phyloP scores from a whole-genome alignment of 805 yeast genomes.

The Candida jianshihensis region DNA sequence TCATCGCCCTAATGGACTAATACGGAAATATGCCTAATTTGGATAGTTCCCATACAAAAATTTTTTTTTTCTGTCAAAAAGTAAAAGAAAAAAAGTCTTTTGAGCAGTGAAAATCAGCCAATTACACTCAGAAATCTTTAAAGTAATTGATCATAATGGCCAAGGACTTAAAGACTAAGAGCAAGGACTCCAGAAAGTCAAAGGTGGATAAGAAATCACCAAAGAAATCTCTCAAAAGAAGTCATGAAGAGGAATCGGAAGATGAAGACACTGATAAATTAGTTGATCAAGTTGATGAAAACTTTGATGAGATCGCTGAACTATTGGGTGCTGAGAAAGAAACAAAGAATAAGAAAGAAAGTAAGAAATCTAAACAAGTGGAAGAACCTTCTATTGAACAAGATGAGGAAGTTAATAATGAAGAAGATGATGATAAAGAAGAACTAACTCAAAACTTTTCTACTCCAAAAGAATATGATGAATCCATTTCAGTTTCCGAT shows the following conservation, averaged over 20 bases:
- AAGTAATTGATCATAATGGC: too few species aligned
- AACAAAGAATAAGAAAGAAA: conserved; percentile 10
- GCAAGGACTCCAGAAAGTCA: conserved; percentile 1
- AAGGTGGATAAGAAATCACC: conserved; percentile 4
- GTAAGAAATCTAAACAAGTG: conserved; percentile 14
- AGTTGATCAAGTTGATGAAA: conserved; percentile 49
- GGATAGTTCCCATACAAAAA: too few species aligned
- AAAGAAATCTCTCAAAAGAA: conserved; percentile 21
- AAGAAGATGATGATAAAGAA: conserved; percentile 15
- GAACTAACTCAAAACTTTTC: conserved; percentile 6
- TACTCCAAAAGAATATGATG: conserved; percentile 1
- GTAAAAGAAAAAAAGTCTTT: too few species aligned
- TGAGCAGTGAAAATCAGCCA: too few species aligned
- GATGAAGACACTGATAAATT: conserved; percentile 33
- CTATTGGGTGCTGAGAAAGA: conserved; percentile 40
- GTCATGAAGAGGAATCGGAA: conserved; percentile 24
- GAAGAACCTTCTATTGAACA: conserved; percentile 13
- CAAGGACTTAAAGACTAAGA: conserved; percentile 11
- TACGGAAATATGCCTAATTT: too few species aligned
- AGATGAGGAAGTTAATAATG: conserved; percentile 15
- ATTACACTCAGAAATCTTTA: too few species aligned
- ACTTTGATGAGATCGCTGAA: conserved; percentile 50
- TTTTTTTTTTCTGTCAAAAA: too few species aligned
- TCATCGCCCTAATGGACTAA: too few species aligned
- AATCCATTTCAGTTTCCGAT: conserved; percentile 18